Evolutionary conservation across 192 early-diverging fungal species (phyloP).

Genomic region (Chytriomyces confervae): DNA sequence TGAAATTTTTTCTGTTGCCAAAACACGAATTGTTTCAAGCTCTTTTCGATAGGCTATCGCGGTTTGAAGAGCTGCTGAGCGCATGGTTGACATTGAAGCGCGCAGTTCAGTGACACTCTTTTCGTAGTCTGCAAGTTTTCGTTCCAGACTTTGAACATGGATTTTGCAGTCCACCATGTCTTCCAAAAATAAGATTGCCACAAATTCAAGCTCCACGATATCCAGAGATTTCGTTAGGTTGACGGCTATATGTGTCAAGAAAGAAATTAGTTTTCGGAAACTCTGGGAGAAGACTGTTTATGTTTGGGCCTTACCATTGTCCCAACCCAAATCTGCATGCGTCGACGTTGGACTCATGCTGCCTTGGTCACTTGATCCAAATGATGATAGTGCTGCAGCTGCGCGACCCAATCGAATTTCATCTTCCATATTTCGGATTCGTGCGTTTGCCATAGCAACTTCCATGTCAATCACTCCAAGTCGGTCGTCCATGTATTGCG

Average conservation of each 20-base stretch:
- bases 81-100: constrained; percentile 30
- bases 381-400: constrained; percentile 3
- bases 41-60: constrained; percentile 42
- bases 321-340: constrained; percentile 50
- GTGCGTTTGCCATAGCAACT: constrained; percentile 39
- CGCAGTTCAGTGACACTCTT: constrained; percentile 37
- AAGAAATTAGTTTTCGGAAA: background rate
- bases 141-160: constrained; percentile 27
- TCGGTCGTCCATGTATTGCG: constrained; percentile 61
- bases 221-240: constrained; percentile 51
- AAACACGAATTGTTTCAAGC: constrained; percentile 24
- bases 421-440: constrained; percentile 39
- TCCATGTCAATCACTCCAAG: constrained; percentile 51
- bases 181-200: constrained; percentile 46
- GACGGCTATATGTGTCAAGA: constrained; percentile 30
- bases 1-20: constrained; percentile 34
- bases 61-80: constrained; percentile 39
- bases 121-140: constrained; percentile 39
- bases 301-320: too few relatives aligned
- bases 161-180: constrained; percentile 45
- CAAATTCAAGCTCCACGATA: constrained; percentile 46
- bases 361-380: background rate
- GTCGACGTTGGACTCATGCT: background rate
- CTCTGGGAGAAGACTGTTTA: too few relatives aligned
- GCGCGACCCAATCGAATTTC: constrained; percentile 19